Evolutionary conservation across 306 rosid species (phyloP).

Genomic region (Mimosa pudica): DNA sequence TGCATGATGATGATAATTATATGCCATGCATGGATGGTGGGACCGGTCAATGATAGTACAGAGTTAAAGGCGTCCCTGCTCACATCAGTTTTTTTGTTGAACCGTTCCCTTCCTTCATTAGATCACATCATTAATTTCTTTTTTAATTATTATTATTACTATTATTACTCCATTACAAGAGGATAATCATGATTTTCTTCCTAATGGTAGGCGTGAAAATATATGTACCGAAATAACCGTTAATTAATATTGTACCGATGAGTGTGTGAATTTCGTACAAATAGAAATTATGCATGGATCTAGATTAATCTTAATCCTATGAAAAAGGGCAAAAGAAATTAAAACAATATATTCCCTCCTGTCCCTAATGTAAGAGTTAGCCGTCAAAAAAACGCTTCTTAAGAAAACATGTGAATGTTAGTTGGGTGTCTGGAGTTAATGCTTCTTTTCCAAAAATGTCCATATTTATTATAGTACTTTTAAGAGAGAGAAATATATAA

Average conservation of each 20-base stretch:
- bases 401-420: too few species aligned
- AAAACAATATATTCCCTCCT: background rate
- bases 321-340: background rate
- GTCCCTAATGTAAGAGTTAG: too few species aligned
- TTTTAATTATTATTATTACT: background rate
- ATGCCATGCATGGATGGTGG: slow-evolving; percentile 46
- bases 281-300: slow-evolving; percentile 17
- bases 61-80: slow-evolving; percentile 30
- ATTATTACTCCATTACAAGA: too few species aligned
- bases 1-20: background rate
- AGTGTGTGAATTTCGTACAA: background rate
- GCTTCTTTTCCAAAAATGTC: too few species aligned
- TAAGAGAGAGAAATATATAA: too few species aligned
- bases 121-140: slow-evolving; percentile 38
- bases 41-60: slow-evolving; percentile 42
- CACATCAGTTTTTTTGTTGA: slow-evolving; percentile 35
- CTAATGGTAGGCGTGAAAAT: slow-evolving; percentile 50
- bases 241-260: slow-evolving; percentile 5
- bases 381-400: too few species aligned
- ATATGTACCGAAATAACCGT: slow-evolving; percentile 33
- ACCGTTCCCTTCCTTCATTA: slow-evolving; percentile 38
- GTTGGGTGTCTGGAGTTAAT: too few species aligned
- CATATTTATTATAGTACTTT: too few species aligned
- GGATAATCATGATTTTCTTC: slow-evolving; percentile 38
- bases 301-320: too few species aligned